phyloP scores from a whole-genome alignment of 495 filamentous ascomycete species.

The Lophiotrema nucula region DNA sequence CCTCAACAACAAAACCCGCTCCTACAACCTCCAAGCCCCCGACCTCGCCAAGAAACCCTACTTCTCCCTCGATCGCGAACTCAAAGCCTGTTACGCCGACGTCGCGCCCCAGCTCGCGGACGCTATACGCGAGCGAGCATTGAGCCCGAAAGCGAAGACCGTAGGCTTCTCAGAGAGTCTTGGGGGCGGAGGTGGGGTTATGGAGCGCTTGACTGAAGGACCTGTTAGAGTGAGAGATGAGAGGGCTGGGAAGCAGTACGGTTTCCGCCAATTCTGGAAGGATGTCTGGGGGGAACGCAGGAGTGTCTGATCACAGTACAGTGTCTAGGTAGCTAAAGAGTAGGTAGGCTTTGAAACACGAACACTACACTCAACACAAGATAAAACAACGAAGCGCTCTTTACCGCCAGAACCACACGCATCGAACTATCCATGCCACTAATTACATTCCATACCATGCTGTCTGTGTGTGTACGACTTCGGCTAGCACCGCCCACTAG shows the following conservation, averaged over 20 bases:
- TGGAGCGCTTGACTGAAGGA: conserved; percentile 56
- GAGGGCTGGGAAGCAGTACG: conserved; percentile 65
- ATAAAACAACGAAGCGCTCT: too few species aligned
- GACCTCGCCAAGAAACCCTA: conserved; percentile 92
- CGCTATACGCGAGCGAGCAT: conserved; percentile 69
- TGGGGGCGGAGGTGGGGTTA: conserved; percentile 44
- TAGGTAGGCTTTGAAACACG: too few species aligned
- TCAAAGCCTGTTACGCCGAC: conserved; percentile 77
- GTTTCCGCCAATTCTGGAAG: conserved; percentile 82
- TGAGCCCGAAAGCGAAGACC: conserved; percentile 43
- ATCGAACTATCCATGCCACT: too few species aligned
- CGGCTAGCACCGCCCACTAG: too few species aligned
- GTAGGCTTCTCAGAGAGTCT: conserved; percentile 32
- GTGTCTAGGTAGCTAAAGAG: too few species aligned
- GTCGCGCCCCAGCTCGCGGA: conserved; percentile 72
- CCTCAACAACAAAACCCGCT: conserved; percentile 76
- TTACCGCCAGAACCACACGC: too few species aligned
- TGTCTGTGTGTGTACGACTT: too few species aligned
- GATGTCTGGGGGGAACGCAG: conserved; percentile 58
- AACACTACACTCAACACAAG: too few species aligned
- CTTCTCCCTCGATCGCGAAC: conserved; percentile 77
- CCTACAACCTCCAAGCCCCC: conserved; percentile 94
- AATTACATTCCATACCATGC: too few species aligned
- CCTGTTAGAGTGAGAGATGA: conserved; percentile 67
- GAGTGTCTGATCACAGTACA: not conserved